These are phyloP conservation scores for Kluyveromyces wickerhamii DNA, from an alignment of 805 yeast species.

Conservation along the genomic window DNA sequence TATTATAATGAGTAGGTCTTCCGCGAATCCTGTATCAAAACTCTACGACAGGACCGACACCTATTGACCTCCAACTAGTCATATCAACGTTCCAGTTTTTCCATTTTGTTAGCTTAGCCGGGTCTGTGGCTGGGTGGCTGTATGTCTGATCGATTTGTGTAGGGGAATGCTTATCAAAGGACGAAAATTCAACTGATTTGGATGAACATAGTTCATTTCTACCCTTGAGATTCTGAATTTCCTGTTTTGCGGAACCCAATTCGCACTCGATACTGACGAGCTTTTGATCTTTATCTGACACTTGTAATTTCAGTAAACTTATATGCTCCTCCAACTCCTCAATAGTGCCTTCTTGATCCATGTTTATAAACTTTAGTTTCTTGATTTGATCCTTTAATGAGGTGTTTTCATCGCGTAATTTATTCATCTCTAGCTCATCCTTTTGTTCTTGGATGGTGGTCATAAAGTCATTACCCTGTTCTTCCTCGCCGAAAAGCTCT, in stretches of 20 bases:
- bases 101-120: conserved; percentile 62
- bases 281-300: conserved; percentile 21
- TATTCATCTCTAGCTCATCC: conserved; percentile 29
- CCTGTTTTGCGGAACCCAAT: conserved; percentile 22
- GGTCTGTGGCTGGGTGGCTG: conserved; percentile 27
- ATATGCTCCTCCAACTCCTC: conserved; percentile 33
- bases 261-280: conserved; percentile 15
- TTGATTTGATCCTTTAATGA: conserved; percentile 29
- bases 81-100: conserved; percentile 81
- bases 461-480: conserved; percentile 23
- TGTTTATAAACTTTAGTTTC: conserved; percentile 26
- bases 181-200: conserved; percentile 1
- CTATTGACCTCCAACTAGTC: conserved; percentile 70
- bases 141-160: conserved; percentile 18
- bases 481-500: conserved; percentile 12
- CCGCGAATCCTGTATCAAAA: too few species aligned
- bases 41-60: conserved; percentile 55
- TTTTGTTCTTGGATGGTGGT: conserved; percentile 26
- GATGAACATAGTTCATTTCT: background rate
- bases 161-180: conserved; percentile 7
- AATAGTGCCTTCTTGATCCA: conserved; percentile 28
- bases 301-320: conserved; percentile 26
- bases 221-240: conserved; percentile 10
- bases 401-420: conserved; percentile 34
- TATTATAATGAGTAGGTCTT: too few species aligned